A percentile compares a stretch with the other conserved stretches of the same genome.
These are phyloP conservation scores for Gossypium mustelinum DNA, from an alignment of 345 rosid genomes.

Conservation along the genomic window DNA sequence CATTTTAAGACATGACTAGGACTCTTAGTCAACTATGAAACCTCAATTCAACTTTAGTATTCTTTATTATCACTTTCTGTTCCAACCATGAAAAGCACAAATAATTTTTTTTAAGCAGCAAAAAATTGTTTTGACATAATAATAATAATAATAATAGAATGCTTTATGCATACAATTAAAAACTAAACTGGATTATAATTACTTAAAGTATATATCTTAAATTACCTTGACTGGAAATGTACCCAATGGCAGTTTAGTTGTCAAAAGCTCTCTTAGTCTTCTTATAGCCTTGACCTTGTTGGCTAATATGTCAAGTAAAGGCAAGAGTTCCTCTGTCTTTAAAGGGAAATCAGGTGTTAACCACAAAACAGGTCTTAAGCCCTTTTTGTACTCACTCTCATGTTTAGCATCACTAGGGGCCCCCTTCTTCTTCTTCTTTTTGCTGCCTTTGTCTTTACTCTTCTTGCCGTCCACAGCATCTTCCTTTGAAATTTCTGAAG, in stretches of 20 bases:
- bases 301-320: slow-evolving; percentile 94
- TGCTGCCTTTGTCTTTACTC: slow-evolving; percentile 71
- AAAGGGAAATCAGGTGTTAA: slow-evolving; percentile 93
- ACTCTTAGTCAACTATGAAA: background rate
- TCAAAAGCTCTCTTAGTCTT: slow-evolving; percentile 97
- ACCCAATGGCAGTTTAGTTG: slow-evolving; percentile 86
- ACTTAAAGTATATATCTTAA: background rate
- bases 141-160: slow-evolving; percentile 4
- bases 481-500: slow-evolving; percentile 52
- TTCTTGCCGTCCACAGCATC: slow-evolving; percentile 58
- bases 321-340: slow-evolving; percentile 87
- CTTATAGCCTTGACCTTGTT: slow-evolving; percentile 95
- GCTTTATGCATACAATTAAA: background rate
- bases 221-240: slow-evolving; percentile 97
- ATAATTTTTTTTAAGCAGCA: background rate
- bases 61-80: background rate
- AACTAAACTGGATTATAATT: slow-evolving; percentile 1
- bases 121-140: background rate
- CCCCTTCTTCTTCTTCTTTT: slow-evolving; percentile 82
- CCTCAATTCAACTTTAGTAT: background rate
- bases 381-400: slow-evolving; percentile 92
- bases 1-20: background rate
- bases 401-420: slow-evolving; percentile 48
- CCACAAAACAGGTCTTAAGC: slow-evolving; percentile 94
- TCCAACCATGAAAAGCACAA: background rate